Base-by-base conservation (phyloP, 2,329 filamentous ascomycete species). In the Chrysoporthe deuterocubensis region DNA sequence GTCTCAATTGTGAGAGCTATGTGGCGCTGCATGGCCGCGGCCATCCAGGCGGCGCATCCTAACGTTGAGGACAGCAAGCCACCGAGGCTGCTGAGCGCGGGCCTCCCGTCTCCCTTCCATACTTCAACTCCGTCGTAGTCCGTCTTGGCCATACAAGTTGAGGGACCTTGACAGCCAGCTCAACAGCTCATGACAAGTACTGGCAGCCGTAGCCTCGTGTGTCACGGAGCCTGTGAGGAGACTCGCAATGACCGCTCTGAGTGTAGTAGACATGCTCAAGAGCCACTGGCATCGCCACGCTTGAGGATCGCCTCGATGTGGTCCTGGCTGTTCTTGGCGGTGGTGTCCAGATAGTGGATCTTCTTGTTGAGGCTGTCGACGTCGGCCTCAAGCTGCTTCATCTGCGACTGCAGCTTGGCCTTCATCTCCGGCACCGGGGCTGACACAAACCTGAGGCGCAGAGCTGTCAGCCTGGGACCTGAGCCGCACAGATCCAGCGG, bases 291-390 rank as follows among this genome's bases (percentile, higher is more conserved):
- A 34, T 81, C 80, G 26, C 82, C 83, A 63, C 86, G 81, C 76
- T 87, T 87, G 75, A 98, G 86, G 77, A 98, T 95, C 79, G 94
- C 91, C 77, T 97, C 91, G 73, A 98, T 91, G 76, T 97, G 93
- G 72, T 94, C 90, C 73, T 91, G 90, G 80, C 94, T 97, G 76
- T 98, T 99, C 83, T 96, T 94, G 77, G 93, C 92, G 62, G 96
- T 98, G 67, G 93, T 97, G 82, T 98, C 95, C 57, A 98, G 85
- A 76, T 97, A 98, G 74, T 95, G 89, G 74, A 97, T 83, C 79
- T 93, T 94, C 86, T 98, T 97, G 73, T 92, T 90, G 71, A 98
- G 81, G 71, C 90, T 91, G 52, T 91, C 85, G 70, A 97, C 89
- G 73, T 97, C 95, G 40, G 86, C 84, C 74, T 94, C 91, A 71